Percentiles rank a stretch among this genome's conserved stretches.
Evolutionary conservation across 305 asterid species (phyloP).

Genomic region (Fraxinus latifolia): DNA sequence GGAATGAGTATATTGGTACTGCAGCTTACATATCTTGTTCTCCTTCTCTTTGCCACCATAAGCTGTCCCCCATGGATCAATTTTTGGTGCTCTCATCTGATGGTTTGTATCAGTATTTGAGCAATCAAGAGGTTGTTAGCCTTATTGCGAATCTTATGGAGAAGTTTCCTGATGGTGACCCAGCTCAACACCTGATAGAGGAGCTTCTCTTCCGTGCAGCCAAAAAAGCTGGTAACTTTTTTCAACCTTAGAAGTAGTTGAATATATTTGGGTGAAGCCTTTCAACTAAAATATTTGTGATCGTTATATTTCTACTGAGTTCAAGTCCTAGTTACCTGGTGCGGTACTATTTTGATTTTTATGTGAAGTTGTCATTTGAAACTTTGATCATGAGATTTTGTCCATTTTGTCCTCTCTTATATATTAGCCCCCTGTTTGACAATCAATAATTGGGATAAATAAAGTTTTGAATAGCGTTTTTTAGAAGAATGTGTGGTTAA

Average conservation of each 20-base stretch:
- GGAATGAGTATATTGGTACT: conserved; percentile 89
- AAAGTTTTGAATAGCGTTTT: background rate
- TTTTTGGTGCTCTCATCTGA: conserved; percentile 95
- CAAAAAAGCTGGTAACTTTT: conserved; percentile 82
- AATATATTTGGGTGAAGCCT: conserved; percentile 12
- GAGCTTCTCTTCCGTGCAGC: conserved; percentile 96
- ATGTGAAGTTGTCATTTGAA: background rate
- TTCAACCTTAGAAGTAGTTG: conserved; percentile 3
- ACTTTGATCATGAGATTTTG: background rate
- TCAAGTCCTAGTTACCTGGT: background rate
- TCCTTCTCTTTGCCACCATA: conserved; percentile 94
- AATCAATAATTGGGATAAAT: background rate
- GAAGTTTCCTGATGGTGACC: conserved; percentile 96
- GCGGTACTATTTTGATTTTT: background rate
- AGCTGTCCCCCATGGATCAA: conserved; percentile 78
- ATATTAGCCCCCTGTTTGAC: background rate
- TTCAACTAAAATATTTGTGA: background rate
- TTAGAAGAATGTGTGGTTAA: background rate
- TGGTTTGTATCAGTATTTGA: conserved; percentile 93
- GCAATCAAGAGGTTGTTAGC: conserved; percentile 88
- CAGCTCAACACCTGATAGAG: conserved; percentile 93
- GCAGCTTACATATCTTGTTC: conserved; percentile 82
- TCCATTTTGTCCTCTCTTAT: background rate
- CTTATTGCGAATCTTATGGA: conserved; percentile 87
- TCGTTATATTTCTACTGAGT: background rate